phyloP scores from a whole-genome alignment of 345 rosid species.

The Boechera stricta region DNA sequence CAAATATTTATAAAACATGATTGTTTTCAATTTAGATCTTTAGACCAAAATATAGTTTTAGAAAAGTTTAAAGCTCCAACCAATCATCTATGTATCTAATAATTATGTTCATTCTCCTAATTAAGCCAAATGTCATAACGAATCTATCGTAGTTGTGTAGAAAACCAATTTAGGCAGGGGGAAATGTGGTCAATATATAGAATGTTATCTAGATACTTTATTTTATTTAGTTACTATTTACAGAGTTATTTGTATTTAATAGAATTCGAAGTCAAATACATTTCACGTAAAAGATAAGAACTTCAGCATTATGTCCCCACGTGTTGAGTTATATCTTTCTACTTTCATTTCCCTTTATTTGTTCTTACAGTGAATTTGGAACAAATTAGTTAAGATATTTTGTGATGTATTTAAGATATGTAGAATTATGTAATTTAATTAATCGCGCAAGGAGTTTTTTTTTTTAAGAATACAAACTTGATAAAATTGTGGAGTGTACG shows the following conservation, averaged over 20 bases:
- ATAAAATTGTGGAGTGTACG: not conserved
- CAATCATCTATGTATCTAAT: not conserved
- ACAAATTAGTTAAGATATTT: not conserved
- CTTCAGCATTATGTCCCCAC: constrained; percentile 7
- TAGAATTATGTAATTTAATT: not conserved
- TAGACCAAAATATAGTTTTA: too few relatives aligned
- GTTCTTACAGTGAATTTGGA: constrained; percentile 6
- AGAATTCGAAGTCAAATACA: not conserved
- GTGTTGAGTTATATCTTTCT: constrained; percentile 17
- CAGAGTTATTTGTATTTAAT: not conserved
- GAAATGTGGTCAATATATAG: not conserved
- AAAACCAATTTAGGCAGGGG: not conserved
- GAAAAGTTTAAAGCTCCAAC: too few relatives aligned
- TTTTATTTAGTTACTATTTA: not conserved
- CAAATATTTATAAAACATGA: too few relatives aligned
- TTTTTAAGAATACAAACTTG: not conserved
- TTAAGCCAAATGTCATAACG: constrained; percentile 23
- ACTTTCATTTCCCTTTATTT: constrained; percentile 8
- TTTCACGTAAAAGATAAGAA: constrained; percentile 27
- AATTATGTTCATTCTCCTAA: not conserved
- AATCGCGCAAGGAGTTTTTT: too few relatives aligned
- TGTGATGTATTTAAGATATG: not conserved
- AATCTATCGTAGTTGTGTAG: constrained; percentile 16
- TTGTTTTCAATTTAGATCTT: too few relatives aligned
- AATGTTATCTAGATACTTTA: not conserved